These are phyloP conservation scores for Aspergillus sparsus DNA, from an alignment of 495 filamentous ascomycete species.

Conservation along the genomic window DNA sequence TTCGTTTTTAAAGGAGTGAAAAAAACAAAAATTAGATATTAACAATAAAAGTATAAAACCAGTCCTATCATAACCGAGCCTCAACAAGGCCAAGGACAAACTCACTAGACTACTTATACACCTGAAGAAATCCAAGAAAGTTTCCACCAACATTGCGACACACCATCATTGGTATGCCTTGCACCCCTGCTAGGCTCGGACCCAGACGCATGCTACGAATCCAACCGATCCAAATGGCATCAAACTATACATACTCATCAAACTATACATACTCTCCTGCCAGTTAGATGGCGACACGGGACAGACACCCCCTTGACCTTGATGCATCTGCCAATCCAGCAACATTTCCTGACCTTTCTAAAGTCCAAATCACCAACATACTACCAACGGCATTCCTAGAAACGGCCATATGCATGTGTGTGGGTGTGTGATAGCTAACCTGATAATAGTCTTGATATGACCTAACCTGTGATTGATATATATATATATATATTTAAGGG, in stretches of 20 bases:
- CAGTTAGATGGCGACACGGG: slow-evolving; percentile 1
- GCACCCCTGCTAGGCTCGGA: too few relatives aligned
- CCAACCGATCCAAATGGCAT: slow-evolving; percentile 4
- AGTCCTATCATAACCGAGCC: background rate
- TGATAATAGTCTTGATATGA: slow-evolving; percentile 14
- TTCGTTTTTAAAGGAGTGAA: too few relatives aligned
- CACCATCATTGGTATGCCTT: background rate
- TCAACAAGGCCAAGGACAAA: too few relatives aligned
- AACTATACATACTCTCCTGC: background rate
- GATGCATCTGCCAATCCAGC: background rate
- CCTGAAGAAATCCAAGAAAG: background rate
- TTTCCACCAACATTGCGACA: background rate
- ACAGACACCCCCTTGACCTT: background rate
- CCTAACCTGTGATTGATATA: slow-evolving; percentile 7
- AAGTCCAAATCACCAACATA: slow-evolving; percentile 1
- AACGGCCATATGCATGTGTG: background rate
- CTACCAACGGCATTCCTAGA: background rate
- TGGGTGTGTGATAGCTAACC: background rate
- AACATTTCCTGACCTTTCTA: background rate
- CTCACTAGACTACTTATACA: slow-evolving; percentile 3
- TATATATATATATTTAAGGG: slow-evolving; percentile 14
- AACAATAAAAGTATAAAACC: background rate
- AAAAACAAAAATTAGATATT: too few relatives aligned
- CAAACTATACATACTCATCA: too few relatives aligned
- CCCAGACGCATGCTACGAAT: background rate